Evolutionary conservation across 2,329 filamentous ascomycete species (phyloP).

Genomic region (Penicillium verrucosum): DNA sequence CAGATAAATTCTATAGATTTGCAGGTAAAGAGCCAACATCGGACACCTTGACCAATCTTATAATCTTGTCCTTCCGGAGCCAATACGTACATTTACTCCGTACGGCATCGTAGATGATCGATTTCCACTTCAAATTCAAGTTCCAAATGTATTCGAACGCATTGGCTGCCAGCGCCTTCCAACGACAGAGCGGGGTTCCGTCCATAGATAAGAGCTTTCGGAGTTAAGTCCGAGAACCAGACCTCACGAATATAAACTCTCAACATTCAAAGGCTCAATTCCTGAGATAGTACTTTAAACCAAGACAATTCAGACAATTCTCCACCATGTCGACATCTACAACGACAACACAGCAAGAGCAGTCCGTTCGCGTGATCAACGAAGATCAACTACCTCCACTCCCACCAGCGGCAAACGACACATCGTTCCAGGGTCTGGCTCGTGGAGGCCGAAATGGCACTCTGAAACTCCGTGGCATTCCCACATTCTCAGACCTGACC

Average conservation of each 20-base stretch:
- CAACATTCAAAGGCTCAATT: not conserved
- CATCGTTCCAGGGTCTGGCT: constrained; percentile 35
- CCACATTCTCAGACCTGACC: constrained; percentile 40
- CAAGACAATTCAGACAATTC: not conserved
- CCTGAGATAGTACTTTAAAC: not conserved
- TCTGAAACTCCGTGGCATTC: constrained; percentile 38
- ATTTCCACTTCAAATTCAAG: not conserved
- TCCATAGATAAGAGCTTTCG: constrained; percentile 17
- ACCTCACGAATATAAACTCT: not conserved
- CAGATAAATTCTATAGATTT: not conserved
- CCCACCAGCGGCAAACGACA: constrained; percentile 25
- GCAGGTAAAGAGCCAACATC: not conserved
- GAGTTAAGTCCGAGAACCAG: not conserved
- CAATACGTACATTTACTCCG: not conserved
- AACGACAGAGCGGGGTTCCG: constrained; percentile 15
- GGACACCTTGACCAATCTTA: not conserved
- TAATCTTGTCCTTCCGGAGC: not conserved
- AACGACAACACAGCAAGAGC: constrained; percentile 13
- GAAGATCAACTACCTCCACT: constrained; percentile 22
- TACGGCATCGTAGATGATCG: not conserved
- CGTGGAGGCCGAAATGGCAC: constrained; percentile 37
- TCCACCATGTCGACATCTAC: constrained; percentile 17
- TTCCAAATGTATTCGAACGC: not conserved
- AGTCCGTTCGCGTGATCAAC: constrained; percentile 19
- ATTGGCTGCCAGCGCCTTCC: constrained; percentile 16